phyloP scores from a whole-genome alignment of 2,329 filamentous ascomycete genomes.

The Peltaster fructicola region DNA sequence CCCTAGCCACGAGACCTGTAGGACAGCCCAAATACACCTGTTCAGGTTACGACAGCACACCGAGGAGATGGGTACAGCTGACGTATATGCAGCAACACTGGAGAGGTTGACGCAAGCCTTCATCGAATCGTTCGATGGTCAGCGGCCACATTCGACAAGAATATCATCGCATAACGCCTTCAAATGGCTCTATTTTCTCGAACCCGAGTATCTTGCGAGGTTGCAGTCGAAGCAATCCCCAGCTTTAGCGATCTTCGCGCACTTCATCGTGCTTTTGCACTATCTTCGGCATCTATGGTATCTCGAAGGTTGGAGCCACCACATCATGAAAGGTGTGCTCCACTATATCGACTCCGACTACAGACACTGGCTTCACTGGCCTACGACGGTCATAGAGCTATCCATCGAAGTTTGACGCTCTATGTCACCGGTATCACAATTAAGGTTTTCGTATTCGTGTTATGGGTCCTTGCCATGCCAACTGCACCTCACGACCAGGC shows the following conservation, averaged over 20 bases:
- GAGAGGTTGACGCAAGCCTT: constrained; percentile 5
- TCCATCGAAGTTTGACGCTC: too few species aligned
- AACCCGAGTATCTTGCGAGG: constrained; percentile 5
- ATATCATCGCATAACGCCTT: constrained; percentile 4
- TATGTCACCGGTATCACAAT: too few species aligned
- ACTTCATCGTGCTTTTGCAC: constrained; percentile 6
- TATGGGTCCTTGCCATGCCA: too few species aligned
- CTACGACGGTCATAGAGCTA: too few species aligned
- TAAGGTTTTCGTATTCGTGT: too few species aligned
- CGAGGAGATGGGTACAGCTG: constrained; percentile 6
- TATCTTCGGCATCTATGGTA: constrained; percentile 7
- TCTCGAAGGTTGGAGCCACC: constrained; percentile 6
- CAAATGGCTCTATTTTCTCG: constrained; percentile 6
- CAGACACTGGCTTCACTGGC: constrained; percentile 7
- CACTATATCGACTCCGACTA: constrained; percentile 6
- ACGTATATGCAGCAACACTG: constrained; percentile 5
- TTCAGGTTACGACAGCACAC: constrained; percentile 5
- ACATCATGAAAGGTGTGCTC: constrained; percentile 6
- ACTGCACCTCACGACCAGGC: too few species aligned
- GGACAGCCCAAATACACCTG: too few species aligned
- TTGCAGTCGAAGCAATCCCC: constrained; percentile 6
- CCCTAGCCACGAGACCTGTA: constrained; percentile 3
- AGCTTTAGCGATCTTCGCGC: constrained; percentile 7
- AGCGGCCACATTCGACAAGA: constrained; percentile 1
- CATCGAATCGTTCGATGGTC: constrained; percentile 2